Conservation (phyloP, 495 filamentous ascomycete genomes). For the Tuber borchii region DNA sequence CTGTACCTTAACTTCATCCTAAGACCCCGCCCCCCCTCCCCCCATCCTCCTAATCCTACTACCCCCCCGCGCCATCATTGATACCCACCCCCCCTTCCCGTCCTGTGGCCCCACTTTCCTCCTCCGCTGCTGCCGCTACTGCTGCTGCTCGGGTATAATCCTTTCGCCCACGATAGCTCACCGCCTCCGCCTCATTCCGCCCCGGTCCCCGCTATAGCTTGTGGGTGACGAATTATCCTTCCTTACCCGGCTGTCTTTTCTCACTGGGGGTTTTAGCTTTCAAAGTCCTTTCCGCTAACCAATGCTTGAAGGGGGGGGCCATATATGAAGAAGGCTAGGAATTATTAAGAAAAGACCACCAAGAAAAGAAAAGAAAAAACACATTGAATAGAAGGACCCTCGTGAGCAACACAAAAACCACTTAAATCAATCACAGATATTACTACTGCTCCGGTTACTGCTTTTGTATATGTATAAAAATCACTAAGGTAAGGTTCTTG, state of each 20-base stretch:
- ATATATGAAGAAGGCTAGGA: constrained; percentile 5
- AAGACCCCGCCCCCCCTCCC: constrained; percentile 12
- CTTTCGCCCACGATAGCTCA: not conserved
- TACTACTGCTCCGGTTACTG: not conserved
- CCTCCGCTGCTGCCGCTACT: not conserved
- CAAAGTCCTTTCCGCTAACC: not conserved
- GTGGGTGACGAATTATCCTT: constrained; percentile 4
- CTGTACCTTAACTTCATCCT: constrained; percentile 24
- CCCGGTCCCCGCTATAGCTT: not conserved
- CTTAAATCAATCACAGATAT: not conserved
- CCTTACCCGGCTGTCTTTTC: not conserved
- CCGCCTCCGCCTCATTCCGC: not conserved
- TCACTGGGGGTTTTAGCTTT: not conserved
- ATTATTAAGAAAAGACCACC: not conserved
- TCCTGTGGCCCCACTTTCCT: not conserved
- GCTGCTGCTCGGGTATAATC: not conserved
- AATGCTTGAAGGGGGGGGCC: constrained; percentile 1
- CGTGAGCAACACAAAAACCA: not conserved
- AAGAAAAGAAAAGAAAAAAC: not conserved
- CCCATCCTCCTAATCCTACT: constrained; percentile 17
- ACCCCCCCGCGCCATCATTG: constrained; percentile 13
- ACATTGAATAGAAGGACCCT: not conserved
- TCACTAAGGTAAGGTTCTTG: not conserved
- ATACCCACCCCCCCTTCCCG: not conserved
- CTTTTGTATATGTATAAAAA: constrained; percentile 2